Evolutionary conservation across 2,329 filamentous ascomycete species (phyloP), one percentile per base, ranked within the genome.

Genomic region (Calonectria pteridis): DNA sequence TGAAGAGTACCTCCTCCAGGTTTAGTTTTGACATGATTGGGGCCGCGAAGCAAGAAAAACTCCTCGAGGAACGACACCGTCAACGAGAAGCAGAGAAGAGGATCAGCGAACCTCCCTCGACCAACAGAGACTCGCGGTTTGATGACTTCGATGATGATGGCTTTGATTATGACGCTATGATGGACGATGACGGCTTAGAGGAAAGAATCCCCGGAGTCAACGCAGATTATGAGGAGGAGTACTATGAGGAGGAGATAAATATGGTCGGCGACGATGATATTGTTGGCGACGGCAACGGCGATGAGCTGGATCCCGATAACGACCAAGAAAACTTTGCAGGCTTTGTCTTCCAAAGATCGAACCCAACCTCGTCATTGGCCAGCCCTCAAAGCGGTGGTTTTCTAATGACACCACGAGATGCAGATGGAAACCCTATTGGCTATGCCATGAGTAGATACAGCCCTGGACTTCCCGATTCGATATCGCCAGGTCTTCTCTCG

Each of bases 21-120:
- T 96, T 96, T 81, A 96, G 94, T 79, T 96, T 96, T 79, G 94
- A 96, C 79, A 94, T 95, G 88, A 90, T 92, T 20, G 93, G 93
- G 6, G 91, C 91, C 7, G 93, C 93, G 18, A 89, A 91, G 73
- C 88, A 92, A 78, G 91, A 93, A 82, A 93, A 92, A 82, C 82
- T 93, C 46, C 85, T 95, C 50, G 94, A 95, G 82, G 94, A 95
- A 77, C 90, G 92, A 62, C 93, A 95, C 82, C 88, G 93, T 20
- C 90, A 93, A 76, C 91, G 91, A 68, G 91, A 93, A 74, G 86
- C 92, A 35, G 92, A 93, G 72, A 93, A 90, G 79, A 87, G 90
- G 73, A 86, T 85, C 6, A 83, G 82, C 4, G 82, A 84, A 20
- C 68, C 72, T 26, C 80, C 87, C 71, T 80, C 85, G 2, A 23